A percentile compares a stretch with the other conserved stretches of the same genome.
Conservation (phyloP, 2,329 filamentous ascomycete species). For the Nannizziopsis barbatae region DNA sequence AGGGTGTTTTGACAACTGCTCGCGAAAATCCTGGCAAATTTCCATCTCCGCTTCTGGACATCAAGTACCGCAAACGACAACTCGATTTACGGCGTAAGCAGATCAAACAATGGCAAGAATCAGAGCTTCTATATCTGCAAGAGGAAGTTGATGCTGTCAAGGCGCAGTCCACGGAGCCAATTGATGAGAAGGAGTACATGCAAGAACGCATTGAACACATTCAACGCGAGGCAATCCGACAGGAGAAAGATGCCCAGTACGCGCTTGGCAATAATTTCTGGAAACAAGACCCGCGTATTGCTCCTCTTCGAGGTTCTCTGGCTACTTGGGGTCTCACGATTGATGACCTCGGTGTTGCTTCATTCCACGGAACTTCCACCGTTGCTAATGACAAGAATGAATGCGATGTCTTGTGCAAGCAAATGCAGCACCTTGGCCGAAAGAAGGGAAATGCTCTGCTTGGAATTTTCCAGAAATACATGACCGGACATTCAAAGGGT, state of each 20-base stretch:
- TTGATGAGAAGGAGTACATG: conserved; percentile 75
- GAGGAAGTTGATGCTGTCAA: conserved; percentile 90
- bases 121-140: conserved; percentile 82
- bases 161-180: conserved; percentile 55
- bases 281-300: conserved; percentile 89
- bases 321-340: conserved; percentile 97
- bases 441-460: conserved; percentile 92
- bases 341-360: conserved; percentile 87
- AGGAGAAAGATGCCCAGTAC: conserved; percentile 84
- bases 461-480: conserved; percentile 98
- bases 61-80: conserved; percentile 93
- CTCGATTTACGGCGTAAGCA: conserved; percentile 87
- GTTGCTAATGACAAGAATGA: conserved; percentile 99
- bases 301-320: conserved; percentile 86
- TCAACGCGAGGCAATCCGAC: conserved; percentile 72
- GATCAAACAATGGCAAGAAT: conserved; percentile 94
- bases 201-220: conserved; percentile 78
- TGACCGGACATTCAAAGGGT: conserved; percentile 98
- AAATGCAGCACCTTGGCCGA: conserved; percentile 86
- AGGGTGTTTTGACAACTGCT: conserved; percentile 92
- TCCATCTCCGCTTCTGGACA: conserved; percentile 89
- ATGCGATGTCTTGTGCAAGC: conserved; percentile 91
- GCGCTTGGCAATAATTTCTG: conserved; percentile 98
- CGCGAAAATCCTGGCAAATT: conserved; percentile 85
- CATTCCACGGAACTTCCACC: conserved; percentile 97